Conservation (phyloP, 2,329 filamentous ascomycete species). For the Cytospora chrysosperma region DNA sequence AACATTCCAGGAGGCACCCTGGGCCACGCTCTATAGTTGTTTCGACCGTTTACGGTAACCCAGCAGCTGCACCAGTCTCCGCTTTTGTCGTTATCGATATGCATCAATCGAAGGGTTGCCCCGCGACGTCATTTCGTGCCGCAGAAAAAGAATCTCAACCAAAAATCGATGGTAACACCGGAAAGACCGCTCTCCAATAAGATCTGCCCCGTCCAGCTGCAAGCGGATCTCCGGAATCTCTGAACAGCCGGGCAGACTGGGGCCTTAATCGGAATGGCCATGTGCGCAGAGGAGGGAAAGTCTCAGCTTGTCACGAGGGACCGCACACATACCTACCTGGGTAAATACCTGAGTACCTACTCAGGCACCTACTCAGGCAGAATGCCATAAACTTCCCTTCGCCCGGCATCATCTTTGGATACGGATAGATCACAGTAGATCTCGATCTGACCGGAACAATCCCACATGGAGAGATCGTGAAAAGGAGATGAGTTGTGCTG, state of each 20-base stretch:
- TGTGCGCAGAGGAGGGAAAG: too few relatives aligned
- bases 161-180: slow-evolving; percentile 7
- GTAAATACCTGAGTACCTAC: too few relatives aligned
- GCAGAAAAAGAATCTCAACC: slow-evolving; percentile 16
- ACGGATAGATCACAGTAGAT: background rate
- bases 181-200: slow-evolving; percentile 11
- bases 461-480: background rate
- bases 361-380: too few relatives aligned
- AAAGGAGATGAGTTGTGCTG: slow-evolving; percentile 7
- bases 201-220: background rate
- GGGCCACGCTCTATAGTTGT: background rate
- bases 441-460: background rate
- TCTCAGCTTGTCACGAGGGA: background rate
- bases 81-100: slow-evolving; percentile 15
- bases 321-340: background rate
- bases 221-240: slow-evolving; percentile 21
- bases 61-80: background rate
- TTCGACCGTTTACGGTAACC: too few relatives aligned
- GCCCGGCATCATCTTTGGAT: background rate
- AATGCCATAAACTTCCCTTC: background rate
- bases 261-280: background rate
- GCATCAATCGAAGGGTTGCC: slow-evolving; percentile 18
- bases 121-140: background rate
- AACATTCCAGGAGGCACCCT: too few relatives aligned
- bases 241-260: slow-evolving; percentile 1